These are phyloP conservation scores for Sphagnum magellanicum DNA, from an alignment of 228 moss, liverwort and hornwort species.

Conservation along the genomic window DNA sequence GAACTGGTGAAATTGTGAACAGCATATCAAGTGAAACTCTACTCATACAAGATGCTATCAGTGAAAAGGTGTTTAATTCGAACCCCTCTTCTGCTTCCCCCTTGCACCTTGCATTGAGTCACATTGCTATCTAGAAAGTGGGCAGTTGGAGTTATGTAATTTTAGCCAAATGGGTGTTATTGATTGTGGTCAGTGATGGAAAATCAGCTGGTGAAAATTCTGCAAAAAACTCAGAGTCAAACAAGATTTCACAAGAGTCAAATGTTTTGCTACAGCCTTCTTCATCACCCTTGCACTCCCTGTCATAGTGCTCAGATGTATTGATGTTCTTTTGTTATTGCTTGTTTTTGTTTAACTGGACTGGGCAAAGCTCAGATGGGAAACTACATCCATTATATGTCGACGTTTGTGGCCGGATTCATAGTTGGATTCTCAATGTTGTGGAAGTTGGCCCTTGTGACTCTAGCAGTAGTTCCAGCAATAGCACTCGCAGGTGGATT, in stretches of 20 bases:
- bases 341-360: too few relatives aligned
- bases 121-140: too few relatives aligned
- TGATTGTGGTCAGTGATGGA: too few relatives aligned
- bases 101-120: neutral
- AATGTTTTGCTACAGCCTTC: too few relatives aligned
- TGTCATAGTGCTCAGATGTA: too few relatives aligned
- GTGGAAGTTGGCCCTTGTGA: slow-evolving; percentile 68
- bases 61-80: slow-evolving; percentile 34
- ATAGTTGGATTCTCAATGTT: slow-evolving; percentile 41
- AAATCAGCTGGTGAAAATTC: too few relatives aligned
- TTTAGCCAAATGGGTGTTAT: too few relatives aligned
- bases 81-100: neutral
- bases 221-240: too few relatives aligned
- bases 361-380: slow-evolving; percentile 45
- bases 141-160: too few relatives aligned
- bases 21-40: slow-evolving; percentile 13
- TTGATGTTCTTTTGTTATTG: too few relatives aligned
- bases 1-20: slow-evolving; percentile 21
- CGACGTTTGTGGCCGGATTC: slow-evolving; percentile 57
- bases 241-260: too few relatives aligned
- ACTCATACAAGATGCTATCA: slow-evolving; percentile 51
- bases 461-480: slow-evolving; percentile 67
- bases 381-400: slow-evolving; percentile 63
- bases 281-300: too few relatives aligned
- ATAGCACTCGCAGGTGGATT: slow-evolving; percentile 60